phyloP scores from a whole-genome alignment of 495 filamentous ascomycete species.

The Talaromyces liani region DNA sequence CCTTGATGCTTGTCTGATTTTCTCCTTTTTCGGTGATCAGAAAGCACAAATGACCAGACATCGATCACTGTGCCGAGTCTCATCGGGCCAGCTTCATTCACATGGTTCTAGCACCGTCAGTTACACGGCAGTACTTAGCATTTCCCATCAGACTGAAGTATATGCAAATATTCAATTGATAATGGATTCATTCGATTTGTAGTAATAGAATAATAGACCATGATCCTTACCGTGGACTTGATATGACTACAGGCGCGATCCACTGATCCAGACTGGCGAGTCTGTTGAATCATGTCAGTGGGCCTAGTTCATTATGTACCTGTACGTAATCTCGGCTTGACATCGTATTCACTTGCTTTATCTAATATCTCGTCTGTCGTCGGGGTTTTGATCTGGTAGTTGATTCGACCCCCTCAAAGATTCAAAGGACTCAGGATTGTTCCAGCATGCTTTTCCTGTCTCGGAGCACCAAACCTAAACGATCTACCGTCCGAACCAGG shows the following conservation, averaged over 20 bases:
- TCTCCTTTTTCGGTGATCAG: background rate
- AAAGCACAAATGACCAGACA: background rate
- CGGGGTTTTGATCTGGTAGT: too few species aligned
- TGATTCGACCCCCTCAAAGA: background rate
- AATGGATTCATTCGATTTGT: background rate
- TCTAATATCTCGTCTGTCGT: background rate
- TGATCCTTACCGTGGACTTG: background rate
- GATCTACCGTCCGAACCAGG: background rate
- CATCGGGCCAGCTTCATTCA: background rate
- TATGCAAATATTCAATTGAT: background rate
- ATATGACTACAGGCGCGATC: background rate
- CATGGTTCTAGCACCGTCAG: background rate
- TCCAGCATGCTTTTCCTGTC: background rate
- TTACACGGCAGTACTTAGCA: background rate
- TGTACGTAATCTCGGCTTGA: background rate
- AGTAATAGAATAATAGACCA: background rate
- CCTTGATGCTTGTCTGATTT: background rate
- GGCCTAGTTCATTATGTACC: background rate
- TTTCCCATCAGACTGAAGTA: background rate
- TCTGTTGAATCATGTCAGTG: background rate
- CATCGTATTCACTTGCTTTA: background rate
- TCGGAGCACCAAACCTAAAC: background rate
- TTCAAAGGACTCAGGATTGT: background rate
- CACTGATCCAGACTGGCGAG: background rate
- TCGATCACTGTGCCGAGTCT: background rate